Percentiles rank a stretch among this genome's conserved stretches.
Conservation (phyloP, 176 grass and related monocot genomes). For the maize (Zea mays) region DNA sequence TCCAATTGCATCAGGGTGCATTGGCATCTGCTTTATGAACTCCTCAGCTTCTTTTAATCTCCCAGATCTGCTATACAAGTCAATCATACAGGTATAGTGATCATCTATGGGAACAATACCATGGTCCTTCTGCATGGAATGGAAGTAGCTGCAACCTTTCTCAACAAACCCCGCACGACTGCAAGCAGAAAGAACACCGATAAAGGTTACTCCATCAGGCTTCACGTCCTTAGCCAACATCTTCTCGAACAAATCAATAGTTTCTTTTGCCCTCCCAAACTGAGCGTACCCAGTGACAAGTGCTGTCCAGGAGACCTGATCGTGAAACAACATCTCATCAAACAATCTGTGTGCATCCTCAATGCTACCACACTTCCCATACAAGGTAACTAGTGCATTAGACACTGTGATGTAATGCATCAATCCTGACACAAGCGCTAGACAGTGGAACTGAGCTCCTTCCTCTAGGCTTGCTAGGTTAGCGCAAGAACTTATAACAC, state of each 20-base stretch:
- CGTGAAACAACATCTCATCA: constrained; percentile 45
- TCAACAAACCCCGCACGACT: constrained; percentile 64
- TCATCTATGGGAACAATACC: constrained; percentile 51
- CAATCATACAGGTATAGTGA: constrained; percentile 79
- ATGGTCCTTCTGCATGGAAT: constrained; percentile 57
- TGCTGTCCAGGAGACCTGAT: constrained; percentile 70
- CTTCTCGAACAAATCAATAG: constrained; percentile 63
- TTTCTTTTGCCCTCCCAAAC: constrained; percentile 73
- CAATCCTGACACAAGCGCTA: constrained; percentile 56
- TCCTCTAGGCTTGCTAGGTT: constrained; percentile 72
- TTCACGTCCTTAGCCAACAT: constrained; percentile 54
- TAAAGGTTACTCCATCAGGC: constrained; percentile 71
- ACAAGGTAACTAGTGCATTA: constrained; percentile 70
- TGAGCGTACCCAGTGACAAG: constrained; percentile 67
- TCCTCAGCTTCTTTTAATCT: constrained; percentile 59
- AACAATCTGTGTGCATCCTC: constrained; percentile 55
- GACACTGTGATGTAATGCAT: constrained; percentile 59
- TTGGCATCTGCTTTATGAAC: constrained; percentile 67
- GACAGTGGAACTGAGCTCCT: constrained; percentile 64
- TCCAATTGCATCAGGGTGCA: constrained; percentile 56
- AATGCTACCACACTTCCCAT: constrained; percentile 70
- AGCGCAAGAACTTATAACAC: constrained; percentile 64
- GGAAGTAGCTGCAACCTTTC: constrained; percentile 59
- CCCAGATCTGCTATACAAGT: constrained; percentile 72
- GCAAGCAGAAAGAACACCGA: constrained; percentile 67